Base-by-base conservation (phyloP, 2,329 filamentous ascomycete genomes). In the Nigrograna mackinnonii region DNA sequence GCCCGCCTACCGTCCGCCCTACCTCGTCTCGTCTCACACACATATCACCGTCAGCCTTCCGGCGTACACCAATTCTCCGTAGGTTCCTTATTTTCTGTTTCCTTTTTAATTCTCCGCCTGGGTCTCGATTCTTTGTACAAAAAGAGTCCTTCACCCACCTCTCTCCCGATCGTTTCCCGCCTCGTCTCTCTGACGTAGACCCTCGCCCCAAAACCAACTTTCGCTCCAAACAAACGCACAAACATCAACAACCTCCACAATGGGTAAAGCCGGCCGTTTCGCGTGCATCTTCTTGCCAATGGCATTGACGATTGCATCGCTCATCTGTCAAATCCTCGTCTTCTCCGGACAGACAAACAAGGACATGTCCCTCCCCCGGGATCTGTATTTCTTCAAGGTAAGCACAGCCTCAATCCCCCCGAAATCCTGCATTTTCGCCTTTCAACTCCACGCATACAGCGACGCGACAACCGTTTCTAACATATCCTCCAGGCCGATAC, bases 251-350 rank as follows among this genome's bases (percentile, higher is more conserved):
- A 47, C 51, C 53, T 56, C 55, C 58, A 75, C 49, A 22, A 88
- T 87, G 85, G 84, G 83, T 50, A 84, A 86, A 73, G 78, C 81
- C 63, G 91, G 89, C 56, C 83, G 92, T 64, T 83, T 92, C 60
- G 76, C 88, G 68, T 96, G 91, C 73, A 94, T 97, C 72, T 82
- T 88, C 71, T 76, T 91, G 75, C 92, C 92, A 47, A 91, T 96
- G 72, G 76, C 82, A 52, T 80, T 96, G 62, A 92, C 89, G 16
- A 73, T 94, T 58, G 87, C 80, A 50, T 86, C 87, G 45, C 77
- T 96, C 59, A 73, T 94, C 58, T 87, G 86, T 56, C 68, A 84
- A 41, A 58, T 80, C 35, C 63, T 85, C 28, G 75, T 85, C 39
- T 77, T 80, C 49, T 54, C 83, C 37, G 80, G 79, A 24, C 79